These are phyloP conservation scores for Coemansia sp. DNA, from an alignment of 192 early-diverging fungal genomes.

Conservation along the genomic window DNA sequence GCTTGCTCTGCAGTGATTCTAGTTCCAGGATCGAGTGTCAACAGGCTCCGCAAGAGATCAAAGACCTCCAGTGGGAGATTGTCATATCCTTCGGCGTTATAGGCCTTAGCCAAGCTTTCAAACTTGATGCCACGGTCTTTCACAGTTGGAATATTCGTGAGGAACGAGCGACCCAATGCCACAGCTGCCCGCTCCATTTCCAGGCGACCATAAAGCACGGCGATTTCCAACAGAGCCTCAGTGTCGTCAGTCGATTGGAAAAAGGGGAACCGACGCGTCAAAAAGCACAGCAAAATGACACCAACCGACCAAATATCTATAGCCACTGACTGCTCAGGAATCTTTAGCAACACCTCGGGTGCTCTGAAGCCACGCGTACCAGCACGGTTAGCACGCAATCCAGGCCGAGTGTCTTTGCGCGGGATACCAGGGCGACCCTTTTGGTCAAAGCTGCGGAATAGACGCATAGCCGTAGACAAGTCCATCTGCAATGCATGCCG, in stretches of 20 bases:
- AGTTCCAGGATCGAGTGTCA: constrained; percentile 61
- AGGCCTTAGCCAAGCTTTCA: constrained; percentile 53
- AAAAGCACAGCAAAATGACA: constrained; percentile 78
- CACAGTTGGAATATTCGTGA: constrained; percentile 54
- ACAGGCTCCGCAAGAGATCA: constrained; percentile 64
- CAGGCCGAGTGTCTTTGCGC: constrained; percentile 59
- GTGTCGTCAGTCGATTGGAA: constrained; percentile 86
- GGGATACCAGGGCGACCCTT: constrained; percentile 49
- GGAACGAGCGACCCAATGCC: constrained; percentile 56
- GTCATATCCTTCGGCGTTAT: constrained; percentile 42
- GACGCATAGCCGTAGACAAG: constrained; percentile 39
- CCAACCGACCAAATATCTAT: constrained; percentile 95
- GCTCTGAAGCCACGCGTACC: constrained; percentile 94
- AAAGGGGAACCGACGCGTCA: constrained; percentile 86
- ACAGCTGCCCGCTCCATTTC: constrained; percentile 75
- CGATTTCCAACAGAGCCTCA: constrained; percentile 85
- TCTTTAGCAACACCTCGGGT: constrained; percentile 88
- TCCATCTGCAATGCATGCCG: constrained; percentile 51
- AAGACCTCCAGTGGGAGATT: constrained; percentile 52
- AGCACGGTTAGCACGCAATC: constrained; percentile 76
- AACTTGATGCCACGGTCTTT: constrained; percentile 53
- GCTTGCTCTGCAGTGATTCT: constrained; percentile 82
- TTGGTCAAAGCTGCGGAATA: constrained; percentile 50
- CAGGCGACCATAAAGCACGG: constrained; percentile 72
- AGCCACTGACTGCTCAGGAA: constrained; percentile 73